Percentiles rank a stretch among this genome's conserved stretches.
phyloP scores from a whole-genome alignment of 441 rosid genomes.

The Euphorbia schlechtendalii region DNA sequence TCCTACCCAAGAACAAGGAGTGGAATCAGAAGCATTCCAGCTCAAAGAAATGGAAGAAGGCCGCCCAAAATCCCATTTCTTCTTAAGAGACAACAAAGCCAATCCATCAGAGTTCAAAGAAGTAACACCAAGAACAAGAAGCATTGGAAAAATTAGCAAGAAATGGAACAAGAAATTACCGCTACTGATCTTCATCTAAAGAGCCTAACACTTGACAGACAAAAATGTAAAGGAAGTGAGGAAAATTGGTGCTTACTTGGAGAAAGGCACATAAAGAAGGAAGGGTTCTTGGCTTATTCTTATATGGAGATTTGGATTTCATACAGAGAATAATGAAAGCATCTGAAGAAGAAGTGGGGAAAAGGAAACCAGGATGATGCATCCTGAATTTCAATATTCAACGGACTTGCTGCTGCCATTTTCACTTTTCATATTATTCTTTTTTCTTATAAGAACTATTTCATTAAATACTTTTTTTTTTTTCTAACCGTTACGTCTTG shows the following conservation, averaged over 20 bases:
- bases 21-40: constrained; percentile 52
- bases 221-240: neutral
- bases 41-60: constrained; percentile 38
- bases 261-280: too few relatives aligned
- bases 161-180: neutral
- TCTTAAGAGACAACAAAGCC: constrained; percentile 43
- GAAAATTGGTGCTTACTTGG: neutral
- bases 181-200: constrained; percentile 10
- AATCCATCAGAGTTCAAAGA: constrained; percentile 42
- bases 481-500: too few relatives aligned
- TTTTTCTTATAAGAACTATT: too few relatives aligned
- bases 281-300: too few relatives aligned
- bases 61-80: constrained; percentile 33
- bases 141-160: neutral
- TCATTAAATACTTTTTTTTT: too few relatives aligned
- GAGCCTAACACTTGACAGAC: neutral
- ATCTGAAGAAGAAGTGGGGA: too few relatives aligned
- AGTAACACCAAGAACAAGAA: constrained; percentile 9
- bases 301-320: neutral
- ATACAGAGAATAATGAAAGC: neutral
- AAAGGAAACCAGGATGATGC: too few relatives aligned
- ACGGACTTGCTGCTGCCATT: too few relatives aligned
- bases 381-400: too few relatives aligned
- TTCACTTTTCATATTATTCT: too few relatives aligned
- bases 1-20: constrained; percentile 67